These are phyloP conservation scores for Pseudogymnoascus sp. DNA, from an alignment of 2,329 filamentous ascomycete species.

Conservation along the genomic window DNA sequence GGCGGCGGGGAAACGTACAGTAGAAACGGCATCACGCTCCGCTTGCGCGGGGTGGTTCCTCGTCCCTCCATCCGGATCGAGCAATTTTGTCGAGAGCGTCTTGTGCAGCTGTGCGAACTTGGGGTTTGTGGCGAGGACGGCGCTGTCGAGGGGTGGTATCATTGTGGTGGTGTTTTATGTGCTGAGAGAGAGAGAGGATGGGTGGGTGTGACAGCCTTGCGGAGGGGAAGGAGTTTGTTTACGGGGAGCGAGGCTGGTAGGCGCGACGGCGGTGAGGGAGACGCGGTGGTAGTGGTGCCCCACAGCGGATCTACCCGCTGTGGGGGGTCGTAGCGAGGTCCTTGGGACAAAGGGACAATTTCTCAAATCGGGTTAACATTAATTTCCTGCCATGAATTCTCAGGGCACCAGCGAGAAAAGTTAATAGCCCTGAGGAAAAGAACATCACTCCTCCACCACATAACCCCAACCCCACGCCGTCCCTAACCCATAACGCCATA, in stretches of 20 bases:
- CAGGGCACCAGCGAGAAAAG: too few relatives aligned
- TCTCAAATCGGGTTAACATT: not conserved
- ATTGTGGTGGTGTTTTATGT: conserved; percentile 28
- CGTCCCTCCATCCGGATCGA: conserved; percentile 51
- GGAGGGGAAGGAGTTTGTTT: not conserved
- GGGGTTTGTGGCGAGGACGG: conserved; percentile 47
- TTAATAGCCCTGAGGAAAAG: too few relatives aligned
- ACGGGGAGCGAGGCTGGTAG: not conserved
- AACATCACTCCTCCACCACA: too few relatives aligned
- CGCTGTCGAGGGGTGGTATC: conserved; percentile 49
- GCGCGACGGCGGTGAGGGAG: not conserved
- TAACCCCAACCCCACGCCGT: too few relatives aligned
- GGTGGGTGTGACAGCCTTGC: not conserved
- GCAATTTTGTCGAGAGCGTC: conserved; percentile 42
- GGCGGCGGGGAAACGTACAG: conserved; percentile 32
- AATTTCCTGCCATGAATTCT: too few relatives aligned
- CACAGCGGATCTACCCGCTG: not conserved
- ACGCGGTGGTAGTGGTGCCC: not conserved
- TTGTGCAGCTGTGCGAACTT: conserved; percentile 51
- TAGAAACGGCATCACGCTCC: conserved; percentile 39
- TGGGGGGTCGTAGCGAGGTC: not conserved
- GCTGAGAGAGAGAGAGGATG: not conserved
- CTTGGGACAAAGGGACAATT: not conserved
- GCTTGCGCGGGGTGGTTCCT: conserved; percentile 41
- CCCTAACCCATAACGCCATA: too few relatives aligned